phyloP scores from a whole-genome alignment of 768 basidiomycete genomes.

The Auricularia sp. region DNA sequence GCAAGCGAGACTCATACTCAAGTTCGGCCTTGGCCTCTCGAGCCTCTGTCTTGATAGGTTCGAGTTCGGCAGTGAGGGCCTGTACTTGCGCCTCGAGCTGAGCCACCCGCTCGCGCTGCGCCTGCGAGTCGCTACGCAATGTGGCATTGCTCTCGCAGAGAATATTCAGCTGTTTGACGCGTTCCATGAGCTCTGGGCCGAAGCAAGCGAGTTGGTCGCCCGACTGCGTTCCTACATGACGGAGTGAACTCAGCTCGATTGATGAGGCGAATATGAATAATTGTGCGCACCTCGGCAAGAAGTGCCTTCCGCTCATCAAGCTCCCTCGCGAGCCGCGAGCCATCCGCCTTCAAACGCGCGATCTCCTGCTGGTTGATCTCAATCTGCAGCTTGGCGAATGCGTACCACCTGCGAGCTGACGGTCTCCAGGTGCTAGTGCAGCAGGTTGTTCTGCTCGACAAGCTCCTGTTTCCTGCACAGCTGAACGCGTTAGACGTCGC shows the following conservation, averaged over 20 bases:
- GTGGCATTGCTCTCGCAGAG: constrained; percentile 83
- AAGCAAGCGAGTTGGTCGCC: constrained; percentile 57
- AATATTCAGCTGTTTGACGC: constrained; percentile 79
- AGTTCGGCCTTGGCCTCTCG: constrained; percentile 61
- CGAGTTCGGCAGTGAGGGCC: constrained; percentile 47
- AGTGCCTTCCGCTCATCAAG: constrained; percentile 61
- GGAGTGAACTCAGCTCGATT: too few species aligned
- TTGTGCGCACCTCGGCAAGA: constrained; percentile 60
- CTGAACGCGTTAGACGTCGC: too few species aligned
- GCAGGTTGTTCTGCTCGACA: constrained; percentile 58
- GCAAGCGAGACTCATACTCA: constrained; percentile 54
- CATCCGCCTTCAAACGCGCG: constrained; percentile 58
- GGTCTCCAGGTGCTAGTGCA: constrained; percentile 77
- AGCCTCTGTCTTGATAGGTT: constrained; percentile 65
- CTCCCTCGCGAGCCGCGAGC: constrained; percentile 59
- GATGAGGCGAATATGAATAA: too few species aligned
- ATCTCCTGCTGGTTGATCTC: constrained; percentile 75
- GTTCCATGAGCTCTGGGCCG: constrained; percentile 73
- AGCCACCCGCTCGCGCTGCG: constrained; percentile 53
- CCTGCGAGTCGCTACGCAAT: constrained; percentile 65
- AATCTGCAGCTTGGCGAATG: constrained; percentile 62
- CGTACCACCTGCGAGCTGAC: constrained; percentile 73
- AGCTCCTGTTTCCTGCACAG: constrained; percentile 71
- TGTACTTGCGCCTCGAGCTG: constrained; percentile 58
- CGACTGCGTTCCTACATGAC: constrained; percentile 75